These are phyloP conservation scores for Alopecurus myosuroides DNA, from an alignment of 176 grass and related monocot species.

Conservation along the genomic window DNA sequence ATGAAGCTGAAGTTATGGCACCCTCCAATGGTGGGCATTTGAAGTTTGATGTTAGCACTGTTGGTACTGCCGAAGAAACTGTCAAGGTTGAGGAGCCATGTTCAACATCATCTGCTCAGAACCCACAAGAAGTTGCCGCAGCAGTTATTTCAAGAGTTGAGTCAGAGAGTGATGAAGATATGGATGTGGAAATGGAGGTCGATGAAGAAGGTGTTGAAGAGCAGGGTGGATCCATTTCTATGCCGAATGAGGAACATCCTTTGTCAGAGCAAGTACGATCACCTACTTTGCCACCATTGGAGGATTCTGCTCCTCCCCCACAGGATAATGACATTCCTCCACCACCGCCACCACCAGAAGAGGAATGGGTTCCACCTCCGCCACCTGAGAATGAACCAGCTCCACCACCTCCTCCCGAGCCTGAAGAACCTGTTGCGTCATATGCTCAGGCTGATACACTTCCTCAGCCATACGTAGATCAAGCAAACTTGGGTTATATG, in stretches of 20 bases:
- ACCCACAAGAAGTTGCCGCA: constrained; percentile 14
- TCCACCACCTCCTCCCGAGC: constrained; percentile 48
- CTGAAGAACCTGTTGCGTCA: constrained; percentile 48
- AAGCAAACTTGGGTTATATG: constrained; percentile 51
- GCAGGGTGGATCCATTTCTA: background rate
- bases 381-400: constrained; percentile 71
- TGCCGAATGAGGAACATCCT: constrained; percentile 27
- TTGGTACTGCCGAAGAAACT: constrained; percentile 27
- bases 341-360: constrained; percentile 70
- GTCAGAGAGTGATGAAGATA: constrained; percentile 56
- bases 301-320: constrained; percentile 27
- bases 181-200: constrained; percentile 99
- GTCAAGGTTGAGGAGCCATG: constrained; percentile 19
- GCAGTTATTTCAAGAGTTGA: constrained; percentile 30
- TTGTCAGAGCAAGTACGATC: constrained; percentile 18
- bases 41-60: constrained; percentile 22
- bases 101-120: constrained; percentile 18
- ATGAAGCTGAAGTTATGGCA: constrained; percentile 26
- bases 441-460: constrained; percentile 38
- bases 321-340: constrained; percentile 55
- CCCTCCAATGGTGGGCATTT: constrained; percentile 24
- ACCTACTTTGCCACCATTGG: constrained; percentile 18
- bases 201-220: constrained; percentile 66
- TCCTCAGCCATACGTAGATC: constrained; percentile 50
- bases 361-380: constrained; percentile 86